Evolutionary conservation across 768 basidiomycete species (phyloP), one percentile per base, ranked within the genome.

Genomic region (Lentinula sp.): DNA sequence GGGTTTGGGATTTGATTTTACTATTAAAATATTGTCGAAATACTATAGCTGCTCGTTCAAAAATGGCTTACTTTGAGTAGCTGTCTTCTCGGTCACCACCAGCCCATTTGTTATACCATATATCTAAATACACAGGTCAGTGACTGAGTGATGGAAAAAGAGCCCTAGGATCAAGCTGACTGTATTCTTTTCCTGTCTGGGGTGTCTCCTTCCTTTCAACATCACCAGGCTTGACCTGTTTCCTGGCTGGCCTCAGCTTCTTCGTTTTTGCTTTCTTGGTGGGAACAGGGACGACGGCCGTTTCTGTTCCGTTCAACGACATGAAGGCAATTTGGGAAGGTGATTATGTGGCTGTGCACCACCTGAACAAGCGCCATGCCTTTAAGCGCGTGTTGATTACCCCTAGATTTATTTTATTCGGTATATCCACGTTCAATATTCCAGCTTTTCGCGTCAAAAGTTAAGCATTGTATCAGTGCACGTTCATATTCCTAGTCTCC

Each of bases 31-130:
- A 48, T 39, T 35, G 40, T 57, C 15, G 34, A 32, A 5, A 18
- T 37, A 37, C 31, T 40, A 10, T 40, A 10, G 4, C 5, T 49
- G 8, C 10, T 11, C 4, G 31, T 21, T 8, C 21, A 21, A 49
- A 10, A 35, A 9, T 10, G 7, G 78, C 88, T 61, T 65, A 94
- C 95, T 94, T 96, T 39, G 95, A 95, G 71, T 98, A 94, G 61
- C 85, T 89, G 71, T 99, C 96, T 72, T 98, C 97, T 34, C 93
- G 85, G 71, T 99, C 97, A 60, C 96, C 97, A 58, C 97, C 97
- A n/a, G 97, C 97, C 96, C 96, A 98, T 76, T 97, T 96, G 75
- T 98, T 95, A 72, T 96, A 98, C 96, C 97, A 99, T 56, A 96
- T 91, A 74, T 99, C 91, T 91, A 62, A 9, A 45, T 35, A 59